Evolutionary conservation across 768 basidiomycete genomes (phyloP), one percentile per base, ranked within the genome.

Genomic region (Termitomyces sp.): DNA sequence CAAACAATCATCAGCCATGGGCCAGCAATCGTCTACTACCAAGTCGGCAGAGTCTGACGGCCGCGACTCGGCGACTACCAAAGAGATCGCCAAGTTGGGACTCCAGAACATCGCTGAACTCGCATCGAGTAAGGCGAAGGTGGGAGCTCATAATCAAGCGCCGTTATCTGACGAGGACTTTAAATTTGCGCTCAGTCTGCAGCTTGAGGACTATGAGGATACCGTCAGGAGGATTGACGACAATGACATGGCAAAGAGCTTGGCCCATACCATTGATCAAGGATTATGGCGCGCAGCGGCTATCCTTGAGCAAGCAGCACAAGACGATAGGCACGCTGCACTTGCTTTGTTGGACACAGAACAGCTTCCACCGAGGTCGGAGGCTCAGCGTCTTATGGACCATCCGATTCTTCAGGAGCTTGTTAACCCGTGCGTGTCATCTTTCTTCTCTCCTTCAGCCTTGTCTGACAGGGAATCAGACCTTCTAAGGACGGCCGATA

Each of bases 111-210:
- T 66, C 11, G 22, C 45, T 2, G 59, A 66, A 4, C 54, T 66
- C 45, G n/a, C 28, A 13, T 28, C 42, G 5, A 66, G 65, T n/a
- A 69, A 66, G 45, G 66, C 58, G 7, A 64, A 65, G 51, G 58
- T 49, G 3, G 61, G 65, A 7, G 60, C 20, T 4, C 58, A 4
- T 28, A 28, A 28, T 28, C 62, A 66, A 49, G 55, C 58, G 4
- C 60, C 66, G 6, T 54, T 57, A 6, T 69, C 65, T 5, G 65
- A 67, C 45, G 66, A 67, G 28, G 63, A 67, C 42, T n/a, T 61
- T n/a, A n/a, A n/a, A n/a, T n/a, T n/a, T 12, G 68, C 68, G 6
- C 48, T 69, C 16, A n/a, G 28, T 7, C 13, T 60, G 36, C 66
- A 69, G 39, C 33, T 35, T 24, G 64, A 65, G 22, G 7, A 40